Base-by-base conservation (phyloP, 73 alveolate genomes). In the Effrenium voratum region DNA sequence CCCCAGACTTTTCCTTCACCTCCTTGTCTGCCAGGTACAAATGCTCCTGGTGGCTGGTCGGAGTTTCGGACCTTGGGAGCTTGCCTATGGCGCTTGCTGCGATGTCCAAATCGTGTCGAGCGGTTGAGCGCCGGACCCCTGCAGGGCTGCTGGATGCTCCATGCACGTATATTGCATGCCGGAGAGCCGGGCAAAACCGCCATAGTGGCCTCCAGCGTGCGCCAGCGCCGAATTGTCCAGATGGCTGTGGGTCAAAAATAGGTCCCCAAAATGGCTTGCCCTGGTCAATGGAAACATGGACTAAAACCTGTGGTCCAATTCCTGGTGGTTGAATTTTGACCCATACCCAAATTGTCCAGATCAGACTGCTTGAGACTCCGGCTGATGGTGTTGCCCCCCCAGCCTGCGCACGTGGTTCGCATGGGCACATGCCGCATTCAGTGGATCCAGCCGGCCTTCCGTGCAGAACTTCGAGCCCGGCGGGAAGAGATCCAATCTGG, bases 391-490 rank as follows among this genome's bases (percentile, higher is more conserved):
- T 81, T 81, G 91, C 73, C 47, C 47, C 91, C 91, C 91, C 91
- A 81, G 49, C 91, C 91, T 81, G 41, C 15, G 28, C n/a, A 38
- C 40, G 8, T 38, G 40, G 3, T 10, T 30, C 28, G 16, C 72
- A 57, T 57, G n/a, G 28, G n/a, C 28, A 1, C 72, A 57, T 57
- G 72, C 16, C 72, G 3, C 16, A 57, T 57, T 30, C 16, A 57
- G 28, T 12, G 13, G 41, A 24, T 5, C 45, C 38, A 38, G 28
- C 66, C 60, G 10, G 70, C 87, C 96, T 88, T 88, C 96, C 36
- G 32, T 88, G 86, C 96, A 88, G 75, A 88, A 88, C 96, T 88
- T 88, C 30, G 96, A 88, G 73, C 73, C 86, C 43, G 96, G 96
- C 22, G 96, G 96, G 41, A 88, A 88, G 57, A 88, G 96, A 73